phyloP scores from a whole-genome alignment of 2,329 filamentous ascomycete genomes.

The Fonsecaea monophora region DNA sequence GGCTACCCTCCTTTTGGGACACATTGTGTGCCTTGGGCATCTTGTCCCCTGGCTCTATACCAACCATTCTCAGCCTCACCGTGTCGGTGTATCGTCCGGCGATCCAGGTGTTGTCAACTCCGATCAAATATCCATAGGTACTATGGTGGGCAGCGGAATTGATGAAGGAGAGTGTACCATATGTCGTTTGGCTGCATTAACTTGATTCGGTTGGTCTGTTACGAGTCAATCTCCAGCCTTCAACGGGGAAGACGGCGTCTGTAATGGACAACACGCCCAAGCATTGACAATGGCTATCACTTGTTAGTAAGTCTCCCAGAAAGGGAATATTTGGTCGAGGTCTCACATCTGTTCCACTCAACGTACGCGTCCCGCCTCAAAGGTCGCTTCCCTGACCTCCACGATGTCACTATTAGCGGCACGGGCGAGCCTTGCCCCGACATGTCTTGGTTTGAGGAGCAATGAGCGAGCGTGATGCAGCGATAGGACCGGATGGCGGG shows the following conservation, averaged over 20 bases:
- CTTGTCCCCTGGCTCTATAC: neutral
- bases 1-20: neutral
- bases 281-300: neutral
- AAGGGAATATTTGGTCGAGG: slow-evolving; percentile 5
- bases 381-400: neutral
- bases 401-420: neutral
- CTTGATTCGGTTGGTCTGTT: slow-evolving; percentile 3
- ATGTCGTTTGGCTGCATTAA: neutral
- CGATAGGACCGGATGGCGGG: neutral
- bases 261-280: neutral
- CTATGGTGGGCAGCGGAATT: neutral
- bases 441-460: neutral
- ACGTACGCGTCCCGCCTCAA: slow-evolving; percentile 1
- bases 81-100: neutral
- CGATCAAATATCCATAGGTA: neutral
- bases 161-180: neutral
- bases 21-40: neutral
- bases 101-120: neutral
- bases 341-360: slow-evolving; percentile 3
- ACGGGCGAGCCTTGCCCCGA: neutral
- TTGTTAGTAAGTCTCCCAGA: neutral
- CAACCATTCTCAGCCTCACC: slow-evolving; percentile 1
- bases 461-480: neutral
- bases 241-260: neutral
- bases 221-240: neutral